Base-by-base conservation (phyloP, 306 rosid genomes). In the Cicer arietinum region DNA sequence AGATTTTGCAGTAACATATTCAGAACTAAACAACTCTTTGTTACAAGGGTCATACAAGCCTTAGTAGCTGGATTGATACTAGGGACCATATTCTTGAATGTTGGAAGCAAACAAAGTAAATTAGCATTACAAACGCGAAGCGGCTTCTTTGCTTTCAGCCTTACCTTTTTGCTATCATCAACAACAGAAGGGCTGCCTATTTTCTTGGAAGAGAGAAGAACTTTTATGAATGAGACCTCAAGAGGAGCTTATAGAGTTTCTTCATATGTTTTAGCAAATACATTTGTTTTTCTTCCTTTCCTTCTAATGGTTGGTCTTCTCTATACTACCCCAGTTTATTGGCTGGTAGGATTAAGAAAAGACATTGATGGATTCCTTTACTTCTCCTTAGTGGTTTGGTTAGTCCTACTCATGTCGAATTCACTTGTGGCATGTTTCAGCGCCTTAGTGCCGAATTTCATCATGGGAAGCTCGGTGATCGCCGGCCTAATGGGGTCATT, bases 401-500 rank as follows among this genome's bases (percentile, higher is more conserved):
- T 86, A 83, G 92, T 91, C 39, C 76, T 89, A 62, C 80, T 88
- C 71, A 88, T 85, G 92, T 94, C 98, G 0, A 91, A 90, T 72
- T 91, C 98, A 57, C 88, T 91, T 3, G 97, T 91, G 42, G 94
- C 99, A 5, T 92, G 97, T 85, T 94, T 92, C 86, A 92, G 97
- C 66, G 95, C 95, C 77, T 89, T 94, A 0, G 96, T 94, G 65
- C 99, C 99, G 14, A 88, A 92, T 83, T 94, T 94, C 90, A 92
- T 94, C 83, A 84, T 92, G 67, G 99, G 99, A 25, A 86, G 84
- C 61, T 92, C 99, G 2, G 82, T 92, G 69, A 90, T 94, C 67
- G 73, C 99, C 14, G 99, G 99, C 59, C 73, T 94, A 72, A 92
- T 94, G 96, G 99, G 99, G 39, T 90, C 96, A 41, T 94, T 94